Base-by-base conservation (phyloP, 2,329 filamentous ascomycete genomes). In the Neofusicoccum kwambonambiense region DNA sequence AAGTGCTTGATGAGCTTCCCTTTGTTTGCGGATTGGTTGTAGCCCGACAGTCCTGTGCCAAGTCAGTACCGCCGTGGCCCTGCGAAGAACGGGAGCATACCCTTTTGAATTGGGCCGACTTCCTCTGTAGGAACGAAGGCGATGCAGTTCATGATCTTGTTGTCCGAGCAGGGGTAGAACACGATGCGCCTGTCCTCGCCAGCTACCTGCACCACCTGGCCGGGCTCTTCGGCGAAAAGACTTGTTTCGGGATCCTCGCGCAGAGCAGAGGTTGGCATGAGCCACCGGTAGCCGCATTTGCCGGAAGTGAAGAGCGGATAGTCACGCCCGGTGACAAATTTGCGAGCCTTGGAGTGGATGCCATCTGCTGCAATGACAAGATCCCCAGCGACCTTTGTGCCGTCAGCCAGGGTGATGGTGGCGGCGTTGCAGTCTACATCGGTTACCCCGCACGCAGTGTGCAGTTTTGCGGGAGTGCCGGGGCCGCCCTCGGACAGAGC, bases 211-310 rank as follows among this genome's bases (percentile, higher is more conserved):
- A 76, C 72, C 9, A 83, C 68, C 13, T 79, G 65, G 1, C 81
- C 79, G 1, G 75, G 70, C 3, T 73, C 68, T 17, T 77, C 69
- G 0, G 74, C 77, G 45, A 81, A 76, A 5, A 75, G 74, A 6
- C 52, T 77, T 42, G 73, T 80, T 65, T 70, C 78, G 27, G 69
- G 82, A 70, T 77, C 80, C 42, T 70, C 75, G 4, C 77, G 65
- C 0, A 78, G 76, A 3, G 75, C 76, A 9, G 84, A 79, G 0
- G 79, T 77, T 0, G 80, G 76, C 0, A 87, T 77, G 4, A 87
- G 71, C 72, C 87, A 88, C 6, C 86, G 79, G 70, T 86, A 88
- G 0, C 84, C 84, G 52, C 81, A 84, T 69, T 86, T 86, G 1
- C 85, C 86, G 2, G 81, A 82, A 2, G 78, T 76, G 52, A 79